These are phyloP conservation scores for Debaryomyces sp. DNA, from an alignment of 1,139 yeast species.

Conservation along the genomic window DNA sequence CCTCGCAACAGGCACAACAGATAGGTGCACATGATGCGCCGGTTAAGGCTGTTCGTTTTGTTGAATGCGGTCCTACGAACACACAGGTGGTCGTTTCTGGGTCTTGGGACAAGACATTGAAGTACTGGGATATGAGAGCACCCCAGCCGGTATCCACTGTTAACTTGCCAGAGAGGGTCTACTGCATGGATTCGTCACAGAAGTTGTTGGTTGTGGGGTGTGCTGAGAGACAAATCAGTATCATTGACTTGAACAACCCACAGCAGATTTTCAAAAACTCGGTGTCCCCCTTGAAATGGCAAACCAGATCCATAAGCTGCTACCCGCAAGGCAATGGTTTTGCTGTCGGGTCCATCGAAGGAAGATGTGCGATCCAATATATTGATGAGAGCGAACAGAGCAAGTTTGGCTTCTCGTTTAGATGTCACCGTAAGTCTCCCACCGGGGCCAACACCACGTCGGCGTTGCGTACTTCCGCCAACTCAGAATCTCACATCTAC, in stretches of 20 bases:
- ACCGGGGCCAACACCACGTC: conserved; percentile 32
- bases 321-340: conserved; percentile 90
- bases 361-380: conserved; percentile 96
- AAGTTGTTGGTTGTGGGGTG: conserved; percentile 88
- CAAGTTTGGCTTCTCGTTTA: conserved; percentile 80
- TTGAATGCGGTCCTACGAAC: conserved; percentile 79
- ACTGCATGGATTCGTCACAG: conserved; percentile 83
- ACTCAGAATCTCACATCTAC: conserved; percentile 58
- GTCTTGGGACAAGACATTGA: conserved; percentile 94
- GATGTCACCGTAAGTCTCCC: conserved; percentile 79
- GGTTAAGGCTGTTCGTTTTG: conserved; percentile 73
- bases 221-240: conserved; percentile 82
- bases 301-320: conserved; percentile 81
- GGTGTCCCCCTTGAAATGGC: conserved; percentile 88
- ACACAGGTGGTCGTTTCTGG: conserved; percentile 88
- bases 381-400: conserved; percentile 81
- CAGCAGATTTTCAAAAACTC: conserved; percentile 75
- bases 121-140: conserved; percentile 91
- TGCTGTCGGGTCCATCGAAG: conserved; percentile 93
- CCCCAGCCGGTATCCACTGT: conserved; percentile 84
- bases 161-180: conserved; percentile 86
- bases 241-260: conserved; percentile 83
- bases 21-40: conserved; percentile 88
- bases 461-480: conserved; percentile 32
- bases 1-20: conserved; percentile 78